These are phyloP conservation scores for Nemania sp. DNA, from an alignment of 2,329 filamentous ascomycete genomes.

Conservation along the genomic window DNA sequence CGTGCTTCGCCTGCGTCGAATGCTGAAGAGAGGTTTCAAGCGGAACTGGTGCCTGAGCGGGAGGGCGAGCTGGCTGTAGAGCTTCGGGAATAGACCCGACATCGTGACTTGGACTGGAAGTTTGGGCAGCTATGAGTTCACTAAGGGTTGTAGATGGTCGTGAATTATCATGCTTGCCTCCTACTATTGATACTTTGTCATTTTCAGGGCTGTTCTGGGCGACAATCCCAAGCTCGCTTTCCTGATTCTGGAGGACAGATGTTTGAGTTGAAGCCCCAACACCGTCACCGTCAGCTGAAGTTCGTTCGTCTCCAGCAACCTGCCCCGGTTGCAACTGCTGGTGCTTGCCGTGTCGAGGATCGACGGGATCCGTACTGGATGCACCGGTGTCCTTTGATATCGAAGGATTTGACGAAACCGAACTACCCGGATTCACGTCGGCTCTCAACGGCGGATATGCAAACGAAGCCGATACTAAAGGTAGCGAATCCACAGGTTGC, in stretches of 20 bases:
- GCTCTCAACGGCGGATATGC: conserved; percentile 31
- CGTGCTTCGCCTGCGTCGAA: conserved; percentile 28
- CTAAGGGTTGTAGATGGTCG: conserved; percentile 26
- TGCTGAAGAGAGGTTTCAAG: conserved; percentile 9
- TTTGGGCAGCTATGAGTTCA: conserved; percentile 7
- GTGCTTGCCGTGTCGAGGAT: conserved; percentile 24
- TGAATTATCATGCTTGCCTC: conserved; percentile 23
- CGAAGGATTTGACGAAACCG: background rate
- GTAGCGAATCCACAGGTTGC: conserved; percentile 30
- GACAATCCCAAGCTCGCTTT: conserved; percentile 32
- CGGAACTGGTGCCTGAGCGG: conserved; percentile 8
- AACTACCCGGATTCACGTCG: background rate
- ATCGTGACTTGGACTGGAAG: conserved; percentile 3
- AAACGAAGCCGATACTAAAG: conserved; percentile 39
- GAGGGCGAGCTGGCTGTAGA: conserved; percentile 23
- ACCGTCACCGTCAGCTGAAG: conserved; percentile 11
- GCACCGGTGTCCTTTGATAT: conserved; percentile 5
- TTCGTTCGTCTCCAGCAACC: conserved; percentile 7
- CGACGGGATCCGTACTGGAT: conserved; percentile 3
- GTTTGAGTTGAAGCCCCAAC: conserved; percentile 27
- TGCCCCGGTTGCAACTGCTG: conserved; percentile 31
- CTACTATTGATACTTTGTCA: conserved; percentile 4
- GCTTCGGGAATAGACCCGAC: conserved; percentile 20
- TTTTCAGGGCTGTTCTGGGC: conserved; percentile 29
- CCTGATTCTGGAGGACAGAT: conserved; percentile 35